Base-by-base conservation (phyloP, 768 basidiomycete genomes). In the Agrocybe pediades region DNA sequence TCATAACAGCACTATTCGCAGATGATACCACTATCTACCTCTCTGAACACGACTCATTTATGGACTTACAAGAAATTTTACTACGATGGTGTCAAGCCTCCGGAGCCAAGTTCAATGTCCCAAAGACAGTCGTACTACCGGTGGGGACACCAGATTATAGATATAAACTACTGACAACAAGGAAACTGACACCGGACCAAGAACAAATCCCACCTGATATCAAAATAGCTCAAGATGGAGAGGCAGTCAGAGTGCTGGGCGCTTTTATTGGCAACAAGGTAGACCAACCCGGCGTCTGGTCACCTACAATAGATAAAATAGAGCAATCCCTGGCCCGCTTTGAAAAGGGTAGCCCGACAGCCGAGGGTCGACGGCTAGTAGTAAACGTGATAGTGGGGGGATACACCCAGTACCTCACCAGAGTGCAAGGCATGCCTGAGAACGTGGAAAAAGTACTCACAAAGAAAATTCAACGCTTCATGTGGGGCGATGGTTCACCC, bases 21-120 rank as follows among this genome's bases (percentile, higher is more conserved):
- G 72, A 78, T 53, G 73, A 77, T 52, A 76, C 74, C 3, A 68
- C 67, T 1, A 64, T 66, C 0, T 73, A 64, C 58, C 65, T 78
- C 0, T 59, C 58, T 6, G 59, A 64, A 33, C 7, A 54, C 0
- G 74, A 78, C 43, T 39, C 55, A 1, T 68, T 67, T 15, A 42
- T 46, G 0, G 53, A 53, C 0, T 62, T 79, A 0, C 20, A 56
- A 6, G 0, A 27, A 0, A 63, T 77, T 1, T 72, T 78, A 0
- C 25, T 64, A 0, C 26, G 26, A 0, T 82, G 78, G 78, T 80
- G 74, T 53, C 20, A 16, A 0, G 74, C 70, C 3, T 71, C 73
- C 7, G 57, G 65, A 0, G 77, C 76, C 0, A 73, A 70, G 33
- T 80, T 78, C 53, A 80, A 78, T 43, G 54, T 61, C 0, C 41